phyloP scores from a whole-genome alignment of 2,329 filamentous ascomycete genomes.

The Chalaropsis thielavioides region DNA sequence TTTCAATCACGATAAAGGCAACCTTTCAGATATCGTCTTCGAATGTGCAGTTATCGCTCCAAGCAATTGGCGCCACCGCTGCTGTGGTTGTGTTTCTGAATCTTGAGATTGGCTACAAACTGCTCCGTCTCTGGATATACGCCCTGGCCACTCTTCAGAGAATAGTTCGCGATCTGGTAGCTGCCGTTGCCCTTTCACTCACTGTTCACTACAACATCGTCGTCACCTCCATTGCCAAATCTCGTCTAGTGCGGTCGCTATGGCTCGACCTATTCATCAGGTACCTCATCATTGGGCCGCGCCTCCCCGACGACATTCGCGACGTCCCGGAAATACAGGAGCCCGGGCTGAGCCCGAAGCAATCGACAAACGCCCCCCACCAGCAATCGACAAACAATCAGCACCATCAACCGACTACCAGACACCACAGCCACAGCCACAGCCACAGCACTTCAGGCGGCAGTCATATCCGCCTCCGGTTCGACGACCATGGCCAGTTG shows the following conservation, averaged over 20 bases:
- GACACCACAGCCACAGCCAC: neutral
- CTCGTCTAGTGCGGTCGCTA: constrained; percentile 9
- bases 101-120: constrained; percentile 17
- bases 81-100: constrained; percentile 16
- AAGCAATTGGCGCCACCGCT: constrained; percentile 14
- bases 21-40: constrained; percentile 17
- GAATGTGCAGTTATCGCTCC: constrained; percentile 15
- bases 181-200: constrained; percentile 9
- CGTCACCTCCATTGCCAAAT: neutral
- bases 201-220: constrained; percentile 8
- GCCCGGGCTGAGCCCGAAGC: neutral
- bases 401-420: neutral
- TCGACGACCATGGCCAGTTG: constrained; percentile 11
- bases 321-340: constrained; percentile 14
- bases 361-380: neutral
- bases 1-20: constrained; percentile 11
- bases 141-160: constrained; percentile 14
- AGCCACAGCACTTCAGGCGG: neutral
- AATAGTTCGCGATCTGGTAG: constrained; percentile 14
- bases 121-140: constrained; percentile 16
- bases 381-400: neutral
- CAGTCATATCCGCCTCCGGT: constrained; percentile 14
- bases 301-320: constrained; percentile 15
- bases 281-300: constrained; percentile 16
- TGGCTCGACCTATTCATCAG: constrained; percentile 15